Evolutionary conservation across 192 early-diverging fungal genomes (phyloP), one percentile per base, ranked within the genome.

Genomic region (Podila verticillata): DNA sequence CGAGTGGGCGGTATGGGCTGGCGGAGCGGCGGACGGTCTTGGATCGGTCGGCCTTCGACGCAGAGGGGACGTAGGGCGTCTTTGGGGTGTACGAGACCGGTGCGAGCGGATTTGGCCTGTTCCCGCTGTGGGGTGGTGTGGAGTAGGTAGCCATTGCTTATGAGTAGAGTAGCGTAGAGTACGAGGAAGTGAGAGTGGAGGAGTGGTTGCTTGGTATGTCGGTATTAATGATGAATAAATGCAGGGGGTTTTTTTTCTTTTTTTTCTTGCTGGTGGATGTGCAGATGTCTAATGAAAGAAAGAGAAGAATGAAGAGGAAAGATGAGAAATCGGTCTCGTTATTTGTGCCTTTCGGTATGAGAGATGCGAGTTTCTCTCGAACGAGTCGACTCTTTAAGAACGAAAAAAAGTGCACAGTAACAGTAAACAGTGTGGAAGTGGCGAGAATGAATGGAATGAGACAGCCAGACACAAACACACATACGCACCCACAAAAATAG

Each of bases 81-180:
- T 66, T 65, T 9, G 77, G 77, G 2, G 57, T 80, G 66, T 80
- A 80, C 4, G 70, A 5, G 19, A 80, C 77, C 28, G 70, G 77
- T 0, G 58, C 77, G 9, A 80, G 70, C 0, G 77, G 77, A 29
- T 80, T 80, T 44, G 31, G n/a, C 5, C 69, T 61, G 56, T 30
- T 49, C 30, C 69, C 49, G 32, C 61, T 47, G 39, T 67, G 65
- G 20, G 69, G 69, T 3, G 77, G 70, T 6, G 68, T 63, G 9
- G 77, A 51, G 57, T 72, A 80, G 39, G 70, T 39, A 48, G 70
- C 77, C 77, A 80, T 80, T 26, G 36, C 32, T n/a, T 30, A 48
- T 1, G 31, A 61, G 36, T 17, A 17, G 32, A 24, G 19, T 54
- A n/a, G n/a, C n/a, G n/a, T n/a, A n/a, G n/a, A n/a, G n/a, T n/a